Evolutionary conservation across 805 yeast species (phyloP), one percentile per base, ranked within the genome.

Genomic region (Ogataea glucozyma): DNA sequence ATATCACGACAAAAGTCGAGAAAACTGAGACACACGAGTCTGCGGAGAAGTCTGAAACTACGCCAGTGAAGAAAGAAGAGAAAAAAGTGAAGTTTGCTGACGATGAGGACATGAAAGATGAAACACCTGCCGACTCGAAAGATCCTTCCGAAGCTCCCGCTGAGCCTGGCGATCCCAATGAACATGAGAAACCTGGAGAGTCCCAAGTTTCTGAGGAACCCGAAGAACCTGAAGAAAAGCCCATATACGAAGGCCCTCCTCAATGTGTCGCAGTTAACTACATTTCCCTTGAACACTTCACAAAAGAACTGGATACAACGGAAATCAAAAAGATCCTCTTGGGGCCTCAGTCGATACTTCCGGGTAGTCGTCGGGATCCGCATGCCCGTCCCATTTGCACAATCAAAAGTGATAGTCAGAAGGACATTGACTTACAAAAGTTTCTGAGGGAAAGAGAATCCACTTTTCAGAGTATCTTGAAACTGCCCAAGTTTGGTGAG

Each of bases 401-500:
- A 6, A 62, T 63, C 31, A 60, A 61, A 35, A 48, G 55, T 11
- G 62, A 62, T 38, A 47, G 48, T 30, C 54, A 55, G 21, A 56
- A 58, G 17, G 60, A 52, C 32, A 51, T 59, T 8, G 58, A 56
- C 24, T 45, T 60, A 22, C 47, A 56, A 26, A 53, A 56, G 38
- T 48, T 59, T 46, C 38, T 50, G 37, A 46, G 47, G 7, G 49
- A 51, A 22, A 47, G 67, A 38, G 51, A 59, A 12, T 38, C 47
- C 6, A 71, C 59, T 14, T 70, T 73, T 54, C 72, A 72, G 46
- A 67, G 68, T 24, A 60, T 76, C 27, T 57, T 67, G 35, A 65
- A 72, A 46, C 57, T 79, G 3, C 88, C 91, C 0, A 70, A 76
- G 38, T 78, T 86, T 57, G 95, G 93, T 12, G 79, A 77, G 46